Conservation (phyloP, 2,329 filamentous ascomycete genomes). For the Ophiocordyceps australis region DNA sequence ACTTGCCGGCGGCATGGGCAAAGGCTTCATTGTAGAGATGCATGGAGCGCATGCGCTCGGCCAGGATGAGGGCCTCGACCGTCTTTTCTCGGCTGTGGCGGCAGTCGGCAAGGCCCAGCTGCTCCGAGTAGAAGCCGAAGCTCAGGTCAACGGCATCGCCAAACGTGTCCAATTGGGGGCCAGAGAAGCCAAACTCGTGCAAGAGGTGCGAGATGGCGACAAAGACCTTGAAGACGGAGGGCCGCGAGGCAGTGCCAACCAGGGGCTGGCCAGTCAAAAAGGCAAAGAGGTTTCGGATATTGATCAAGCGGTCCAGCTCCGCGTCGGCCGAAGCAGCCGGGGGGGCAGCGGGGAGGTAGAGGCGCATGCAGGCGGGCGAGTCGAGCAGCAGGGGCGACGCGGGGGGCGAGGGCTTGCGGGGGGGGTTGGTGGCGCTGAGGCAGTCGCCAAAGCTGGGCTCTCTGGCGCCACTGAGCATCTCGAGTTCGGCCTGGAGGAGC, state of each 20-base stretch:
- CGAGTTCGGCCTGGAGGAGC: constrained; percentile 26
- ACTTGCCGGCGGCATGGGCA: constrained; percentile 77
- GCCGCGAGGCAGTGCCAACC: constrained; percentile 33
- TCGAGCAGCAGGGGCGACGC: constrained; percentile 17
- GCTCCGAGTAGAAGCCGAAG: constrained; percentile 60
- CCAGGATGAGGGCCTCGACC: constrained; percentile 73
- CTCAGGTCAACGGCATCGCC: constrained; percentile 42
- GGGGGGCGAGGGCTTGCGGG: constrained; percentile 17
- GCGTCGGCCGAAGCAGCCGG: constrained; percentile 13
- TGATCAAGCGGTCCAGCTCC: constrained; percentile 36
- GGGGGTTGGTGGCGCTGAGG: constrained; percentile 30
- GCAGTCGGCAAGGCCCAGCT: constrained; percentile 62
- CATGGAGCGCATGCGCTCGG: constrained; percentile 68
- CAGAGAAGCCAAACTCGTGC: constrained; percentile 37
- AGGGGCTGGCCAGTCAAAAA: constrained; percentile 45
- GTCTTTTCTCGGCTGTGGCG: constrained; percentile 73
- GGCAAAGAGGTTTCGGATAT: constrained; percentile 46
- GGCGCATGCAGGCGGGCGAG: constrained; percentile 20
- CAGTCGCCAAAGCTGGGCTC: constrained; percentile 27
- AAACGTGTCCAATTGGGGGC: constrained; percentile 36
- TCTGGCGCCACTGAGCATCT: constrained; percentile 10
- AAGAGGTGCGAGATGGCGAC: constrained; percentile 33
- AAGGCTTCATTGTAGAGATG: constrained; percentile 83
- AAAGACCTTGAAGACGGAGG: constrained; percentile 35
- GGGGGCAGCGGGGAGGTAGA: constrained; percentile 33